phyloP scores from a whole-genome alignment of 148 eudicot genomes.

The Camellia lanceoleosa region DNA sequence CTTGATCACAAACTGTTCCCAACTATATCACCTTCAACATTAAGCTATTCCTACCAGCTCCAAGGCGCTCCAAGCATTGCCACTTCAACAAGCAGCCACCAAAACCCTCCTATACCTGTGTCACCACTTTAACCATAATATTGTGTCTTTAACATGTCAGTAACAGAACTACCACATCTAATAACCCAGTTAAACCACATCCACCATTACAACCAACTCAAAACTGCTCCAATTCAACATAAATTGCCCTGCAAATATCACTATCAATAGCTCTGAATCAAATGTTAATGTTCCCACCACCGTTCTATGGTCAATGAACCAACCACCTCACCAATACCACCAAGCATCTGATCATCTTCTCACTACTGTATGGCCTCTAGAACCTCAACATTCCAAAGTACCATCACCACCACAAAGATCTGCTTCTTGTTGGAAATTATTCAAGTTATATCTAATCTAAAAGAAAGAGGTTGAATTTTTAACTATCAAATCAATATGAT shows the following conservation, averaged over 20 bases:
- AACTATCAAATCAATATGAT: background rate
- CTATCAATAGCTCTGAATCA: background rate
- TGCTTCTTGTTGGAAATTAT: background rate
- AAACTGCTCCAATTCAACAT: background rate
- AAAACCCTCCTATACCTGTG: background rate
- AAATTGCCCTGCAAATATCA: background rate
- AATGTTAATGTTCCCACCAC: background rate
- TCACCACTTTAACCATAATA: background rate
- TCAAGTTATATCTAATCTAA: background rate
- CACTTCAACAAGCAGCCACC: background rate
- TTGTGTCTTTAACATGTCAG: background rate
- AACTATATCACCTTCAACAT: background rate
- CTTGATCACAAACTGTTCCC: background rate
- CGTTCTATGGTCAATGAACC: background rate
- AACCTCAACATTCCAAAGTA: background rate
- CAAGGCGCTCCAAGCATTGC: background rate
- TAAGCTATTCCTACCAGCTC: background rate
- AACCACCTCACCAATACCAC: background rate
- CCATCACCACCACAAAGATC: background rate
- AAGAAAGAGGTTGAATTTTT: background rate
- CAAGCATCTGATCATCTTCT: background rate
- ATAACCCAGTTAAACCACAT: background rate
- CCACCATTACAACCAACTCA: background rate
- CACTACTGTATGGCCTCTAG: background rate
- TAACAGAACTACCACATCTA: background rate